These are phyloP conservation scores for Trametes punicea DNA, from an alignment of 768 basidiomycete species.

Conservation along the genomic window DNA sequence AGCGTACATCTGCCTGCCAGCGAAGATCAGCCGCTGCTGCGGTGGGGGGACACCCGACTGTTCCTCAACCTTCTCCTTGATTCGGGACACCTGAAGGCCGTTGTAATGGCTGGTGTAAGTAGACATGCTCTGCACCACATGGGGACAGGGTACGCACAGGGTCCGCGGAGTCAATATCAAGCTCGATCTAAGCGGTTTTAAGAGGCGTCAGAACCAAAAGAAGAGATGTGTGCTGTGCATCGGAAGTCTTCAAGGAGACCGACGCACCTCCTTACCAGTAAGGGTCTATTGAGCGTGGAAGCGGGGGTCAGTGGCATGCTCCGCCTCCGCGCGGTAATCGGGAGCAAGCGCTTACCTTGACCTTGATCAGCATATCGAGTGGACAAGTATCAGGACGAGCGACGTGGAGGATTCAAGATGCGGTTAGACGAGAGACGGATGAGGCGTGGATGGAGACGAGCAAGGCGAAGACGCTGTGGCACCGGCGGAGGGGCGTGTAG, in stretches of 20 bases:
- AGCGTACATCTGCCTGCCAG: constrained; percentile 88
- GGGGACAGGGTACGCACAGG: constrained; percentile 48
- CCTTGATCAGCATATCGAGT: constrained; percentile 76
- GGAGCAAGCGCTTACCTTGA: constrained; percentile 55
- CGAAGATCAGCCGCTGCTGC: constrained; percentile 92
- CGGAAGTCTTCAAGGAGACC: neutral
- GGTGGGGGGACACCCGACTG: constrained; percentile 96
- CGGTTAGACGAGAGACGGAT: neutral
- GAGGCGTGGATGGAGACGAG: neutral
- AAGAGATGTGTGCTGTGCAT: neutral
- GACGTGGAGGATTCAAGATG: neutral
- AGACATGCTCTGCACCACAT: neutral
- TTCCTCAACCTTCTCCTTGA: constrained; percentile 98
- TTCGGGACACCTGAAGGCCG: constrained; percentile 68
- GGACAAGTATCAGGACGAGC: neutral
- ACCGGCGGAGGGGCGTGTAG: constrained; percentile 10
- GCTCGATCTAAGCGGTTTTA: constrained; percentile 63
- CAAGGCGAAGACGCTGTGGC: constrained; percentile 10
- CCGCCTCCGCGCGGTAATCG: neutral
- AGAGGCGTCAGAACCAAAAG: neutral
- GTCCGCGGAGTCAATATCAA: constrained; percentile 90
- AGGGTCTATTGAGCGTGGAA: constrained; percentile 58
- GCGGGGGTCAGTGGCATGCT: constrained; percentile 2
- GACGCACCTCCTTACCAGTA: constrained; percentile 90
- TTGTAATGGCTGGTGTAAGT: neutral